Conservation (phyloP, 495 filamentous ascomycete genomes). For the Penicillium robsamsonii region DNA sequence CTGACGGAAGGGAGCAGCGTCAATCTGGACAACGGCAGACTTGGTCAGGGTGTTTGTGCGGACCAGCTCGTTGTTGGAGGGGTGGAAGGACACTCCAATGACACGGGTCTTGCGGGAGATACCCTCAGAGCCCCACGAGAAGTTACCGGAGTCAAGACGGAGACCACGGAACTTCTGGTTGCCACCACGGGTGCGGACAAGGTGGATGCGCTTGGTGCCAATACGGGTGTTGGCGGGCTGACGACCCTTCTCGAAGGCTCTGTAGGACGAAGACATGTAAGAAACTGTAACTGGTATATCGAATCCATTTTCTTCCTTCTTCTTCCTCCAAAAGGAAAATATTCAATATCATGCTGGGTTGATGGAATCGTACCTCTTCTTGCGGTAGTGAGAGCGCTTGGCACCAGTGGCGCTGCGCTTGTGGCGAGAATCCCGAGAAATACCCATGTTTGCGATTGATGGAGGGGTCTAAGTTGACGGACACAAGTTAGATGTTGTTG, state of each 20-base stretch:
- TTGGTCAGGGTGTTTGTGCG: constrained; percentile 99
- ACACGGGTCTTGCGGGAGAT: constrained; percentile 97
- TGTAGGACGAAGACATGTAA: constrained; percentile 39
- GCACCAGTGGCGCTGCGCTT: constrained; percentile 97
- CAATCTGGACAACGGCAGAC: constrained; percentile 96
- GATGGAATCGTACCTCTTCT: constrained; percentile 64
- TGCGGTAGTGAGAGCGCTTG: constrained; percentile 91
- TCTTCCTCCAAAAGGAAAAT: constrained; percentile 4
- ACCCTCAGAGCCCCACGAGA: constrained; percentile 98
- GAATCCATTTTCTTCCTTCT: constrained; percentile 9
- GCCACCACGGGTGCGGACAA: constrained; percentile 96
- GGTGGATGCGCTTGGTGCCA: constrained; percentile 96
- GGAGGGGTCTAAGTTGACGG: constrained; percentile 46
- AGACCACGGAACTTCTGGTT: constrained; percentile 99
- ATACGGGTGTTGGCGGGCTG: constrained; percentile 99
- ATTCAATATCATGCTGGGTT: constrained; percentile 13
- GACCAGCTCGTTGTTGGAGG: constrained; percentile 99
- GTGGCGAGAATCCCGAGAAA: constrained; percentile 98
- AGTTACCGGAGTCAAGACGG: constrained; percentile 98
- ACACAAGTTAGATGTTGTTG: constrained; percentile 27
- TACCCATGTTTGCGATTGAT: constrained; percentile 88
- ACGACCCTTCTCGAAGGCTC: constrained; percentile 99
- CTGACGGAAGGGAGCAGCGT: constrained; percentile 97
- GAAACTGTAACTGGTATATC: constrained; percentile 10
- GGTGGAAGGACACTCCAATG: constrained; percentile 96